phyloP scores from a whole-genome alignment of 2,329 filamentous ascomycete genomes.

The Lecanoromycetidae sp. region DNA sequence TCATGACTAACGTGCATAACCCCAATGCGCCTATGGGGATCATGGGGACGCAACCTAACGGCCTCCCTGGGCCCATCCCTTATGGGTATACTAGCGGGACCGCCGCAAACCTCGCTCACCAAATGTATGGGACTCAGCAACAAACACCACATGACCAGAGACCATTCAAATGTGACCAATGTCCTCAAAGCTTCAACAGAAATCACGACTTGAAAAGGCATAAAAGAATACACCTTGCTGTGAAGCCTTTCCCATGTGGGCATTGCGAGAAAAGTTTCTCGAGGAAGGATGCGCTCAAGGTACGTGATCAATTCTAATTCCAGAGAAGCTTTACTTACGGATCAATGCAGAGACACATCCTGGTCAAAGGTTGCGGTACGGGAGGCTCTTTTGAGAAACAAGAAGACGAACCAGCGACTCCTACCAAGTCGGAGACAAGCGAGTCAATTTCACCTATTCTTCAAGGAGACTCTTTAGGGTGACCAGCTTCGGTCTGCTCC shows the following conservation, averaged over 20 bases:
- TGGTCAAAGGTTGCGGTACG: slow-evolving; percentile 55
- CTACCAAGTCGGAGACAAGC: slow-evolving; percentile 5
- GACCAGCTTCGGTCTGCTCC: not conserved
- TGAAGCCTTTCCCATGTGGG: slow-evolving; percentile 88
- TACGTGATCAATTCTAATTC: slow-evolving; percentile 35
- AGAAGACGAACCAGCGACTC: not conserved
- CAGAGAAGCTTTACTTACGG: not conserved
- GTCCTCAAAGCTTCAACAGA: slow-evolving; percentile 84
- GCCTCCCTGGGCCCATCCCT: slow-evolving; percentile 36
- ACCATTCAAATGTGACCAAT: slow-evolving; percentile 89
- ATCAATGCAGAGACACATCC: slow-evolving; percentile 43
- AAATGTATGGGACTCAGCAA: slow-evolving; percentile 43
- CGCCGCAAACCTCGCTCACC: slow-evolving; percentile 48
- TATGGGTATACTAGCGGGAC: slow-evolving; percentile 49
- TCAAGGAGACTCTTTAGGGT: no score
- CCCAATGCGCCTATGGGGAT: slow-evolving; percentile 61
- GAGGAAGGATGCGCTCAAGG: slow-evolving; percentile 92
- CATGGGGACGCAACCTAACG: slow-evolving; percentile 46
- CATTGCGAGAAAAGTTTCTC: slow-evolving; percentile 96
- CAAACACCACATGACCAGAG: slow-evolving; percentile 55
- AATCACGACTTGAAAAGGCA: slow-evolving; percentile 96
- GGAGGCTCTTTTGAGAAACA: no score
- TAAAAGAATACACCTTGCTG: slow-evolving; percentile 84
- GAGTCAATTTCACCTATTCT: slow-evolving; percentile 11
- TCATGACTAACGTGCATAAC: slow-evolving; percentile 68